Evolutionary conservation across 768 basidiomycete species (phyloP), one percentile per base, ranked within the genome.

Genomic region (Trametes coccinea): DNA sequence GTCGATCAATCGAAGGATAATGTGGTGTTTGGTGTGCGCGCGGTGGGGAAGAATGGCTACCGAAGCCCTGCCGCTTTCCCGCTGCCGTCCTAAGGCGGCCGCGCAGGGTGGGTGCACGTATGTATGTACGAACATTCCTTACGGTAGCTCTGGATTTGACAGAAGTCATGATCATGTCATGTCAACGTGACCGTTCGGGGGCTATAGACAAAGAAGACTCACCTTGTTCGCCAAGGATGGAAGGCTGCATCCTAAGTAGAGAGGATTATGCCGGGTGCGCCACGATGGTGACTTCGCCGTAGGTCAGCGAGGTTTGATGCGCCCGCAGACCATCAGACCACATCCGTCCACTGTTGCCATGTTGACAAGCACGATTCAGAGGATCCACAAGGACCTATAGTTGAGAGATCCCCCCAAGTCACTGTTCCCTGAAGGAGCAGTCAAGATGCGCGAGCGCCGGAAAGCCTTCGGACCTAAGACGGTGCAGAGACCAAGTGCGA

Each of bases 21-120:
- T 64, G 81, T 79, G 22, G 74, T 80, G 52, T 75, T 84, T 62
- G 82, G 80, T 2, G 79, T 76, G 45, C 66, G 75, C 53, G 81
- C 82, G 0, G 80, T 83, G 17, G 82, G 81, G 1, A 78, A 73
- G 63, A 83, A 85, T 61, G 82, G 82, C 1, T 80, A 77, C 66
- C 77, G 75, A 59, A 83, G 81, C 63, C 82, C 82, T n/a, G 82
- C 81, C 17, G 77, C 72, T 11, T 72, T 71, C 63, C 73, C 73
- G 1, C 71, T 73, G 65, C 69, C 69, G 2, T 50, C 33, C 17
- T 64, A 55, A 27, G 22, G 10, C 27, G 16, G 22, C 22, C 22
- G 22, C 22, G 14, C 33, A 43, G 33, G 10, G 13, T 13, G 48
- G 14, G 14, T 13, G 16, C 2, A 49, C 30, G 11, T 4, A 11